Evolutionary conservation across 495 filamentous ascomycete genomes (phyloP), one percentile per base, ranked within the genome.

Genomic region (Aspergillus homomorphus): DNA sequence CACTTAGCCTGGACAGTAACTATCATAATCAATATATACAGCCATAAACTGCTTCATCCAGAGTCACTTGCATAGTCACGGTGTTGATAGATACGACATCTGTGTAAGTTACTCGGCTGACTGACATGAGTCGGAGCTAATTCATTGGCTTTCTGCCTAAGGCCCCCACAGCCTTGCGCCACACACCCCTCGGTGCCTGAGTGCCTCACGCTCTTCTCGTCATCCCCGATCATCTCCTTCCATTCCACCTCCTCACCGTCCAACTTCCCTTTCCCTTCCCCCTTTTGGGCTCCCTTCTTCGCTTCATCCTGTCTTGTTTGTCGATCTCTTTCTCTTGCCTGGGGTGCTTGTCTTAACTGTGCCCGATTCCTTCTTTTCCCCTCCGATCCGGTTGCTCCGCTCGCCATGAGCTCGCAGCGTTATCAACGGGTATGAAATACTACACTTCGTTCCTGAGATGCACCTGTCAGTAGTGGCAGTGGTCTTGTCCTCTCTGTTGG

Each of bases 341-440:
- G 16, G 44, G 45, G 19, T 12, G 33, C 7, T 54, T 8, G 45
- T 49, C 18, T 21, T 33, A 15, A 38, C 28, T 38, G 8, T n/a
- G 22, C 49, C 48, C 18, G 22, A 19, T 20, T 42, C 38, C n/a
- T 28, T 45, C 28, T 33, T 62, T 55, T 59, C 44, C 50, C 53
- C 49, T 60, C 58, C 42, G 55, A 38, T 59, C 57, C 59, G 54
- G 63, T 22, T 45, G 44, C 58, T 56, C 44, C 57, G 51, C 56
- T 62, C 66, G 76, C 73, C 72, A 90, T 85, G 80, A 91, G 87
- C 81, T 80, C 88, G 69, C 89, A 90, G 77, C 86, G 89, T 58
- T 96, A 96, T 75, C 88, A 92, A 74, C 80, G 89, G 81, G 91
- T 94, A 83, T 57, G 86, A 77, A 19, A n/a, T n/a, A n/a, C n/a